A percentile compares a stretch with the other conserved stretches of the same genome.
These are phyloP conservation scores for Lyophyllum atratum DNA, from an alignment of 768 basidiomycete species.

Conservation along the genomic window DNA sequence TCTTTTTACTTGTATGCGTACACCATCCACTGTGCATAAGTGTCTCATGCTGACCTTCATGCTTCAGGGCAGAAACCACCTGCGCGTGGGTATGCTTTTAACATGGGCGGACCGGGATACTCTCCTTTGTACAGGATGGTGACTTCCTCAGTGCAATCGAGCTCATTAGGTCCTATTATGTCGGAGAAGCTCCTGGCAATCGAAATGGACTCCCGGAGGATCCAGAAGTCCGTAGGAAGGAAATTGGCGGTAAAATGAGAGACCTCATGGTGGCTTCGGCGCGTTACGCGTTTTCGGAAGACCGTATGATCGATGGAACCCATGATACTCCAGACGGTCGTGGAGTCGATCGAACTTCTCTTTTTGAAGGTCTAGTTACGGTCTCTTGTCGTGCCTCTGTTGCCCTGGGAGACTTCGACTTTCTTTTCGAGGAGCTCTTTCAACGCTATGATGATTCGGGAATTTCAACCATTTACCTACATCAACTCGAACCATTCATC, in stretches of 20 bases:
- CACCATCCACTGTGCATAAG: background rate
- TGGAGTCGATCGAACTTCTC: slow-evolving; percentile 87
- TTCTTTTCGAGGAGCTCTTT: slow-evolving; percentile 92
- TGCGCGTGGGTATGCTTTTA: slow-evolving; percentile 82
- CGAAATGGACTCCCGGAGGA: slow-evolving; percentile 82
- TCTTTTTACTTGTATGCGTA: slow-evolving; percentile 80
- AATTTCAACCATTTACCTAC: slow-evolving; percentile 83
- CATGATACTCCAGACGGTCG: slow-evolving; percentile 80
- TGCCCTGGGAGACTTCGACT: slow-evolving; percentile 77
- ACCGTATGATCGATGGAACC: slow-evolving; percentile 89
- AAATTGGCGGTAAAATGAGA: slow-evolving; percentile 75
- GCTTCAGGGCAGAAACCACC: slow-evolving; percentile 57
- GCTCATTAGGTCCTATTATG: slow-evolving; percentile 79
- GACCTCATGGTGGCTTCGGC: slow-evolving; percentile 88
- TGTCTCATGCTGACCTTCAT: slow-evolving; percentile 8
- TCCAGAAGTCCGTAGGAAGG: slow-evolving; percentile 49
- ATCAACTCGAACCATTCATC: slow-evolving; percentile 80
- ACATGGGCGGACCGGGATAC: slow-evolving; percentile 95
- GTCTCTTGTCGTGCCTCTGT: slow-evolving; percentile 80
- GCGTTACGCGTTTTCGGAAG: slow-evolving; percentile 91
- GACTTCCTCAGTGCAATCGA: slow-evolving; percentile 92
- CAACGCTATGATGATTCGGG: slow-evolving; percentile 85
- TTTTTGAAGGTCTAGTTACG: slow-evolving; percentile 87
- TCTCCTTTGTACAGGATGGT: slow-evolving; percentile 79
- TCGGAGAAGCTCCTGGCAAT: slow-evolving; percentile 80